Base-by-base conservation (phyloP, 805 yeast genomes). In the Wickerhamiella parazyma region DNA sequence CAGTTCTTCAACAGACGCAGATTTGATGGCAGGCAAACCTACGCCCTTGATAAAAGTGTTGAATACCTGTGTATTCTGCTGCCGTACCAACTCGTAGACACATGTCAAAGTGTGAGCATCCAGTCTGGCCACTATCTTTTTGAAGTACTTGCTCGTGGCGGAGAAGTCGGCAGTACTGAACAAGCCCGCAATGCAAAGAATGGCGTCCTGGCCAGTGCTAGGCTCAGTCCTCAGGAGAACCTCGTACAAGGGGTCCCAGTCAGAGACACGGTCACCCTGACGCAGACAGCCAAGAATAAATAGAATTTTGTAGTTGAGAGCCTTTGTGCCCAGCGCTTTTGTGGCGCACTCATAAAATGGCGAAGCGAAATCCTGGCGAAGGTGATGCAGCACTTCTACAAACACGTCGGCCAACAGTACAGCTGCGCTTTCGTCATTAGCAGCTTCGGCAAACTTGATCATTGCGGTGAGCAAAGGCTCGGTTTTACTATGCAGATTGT, bases 401-500 rank as follows among this genome's bases (percentile, higher is more conserved):
- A 61, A 31, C 4, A 57, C 51, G 16, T 50, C 51, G 16, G 45
- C 40, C 17, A 45, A 49, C 28, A 54, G 36, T 3, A 29, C 20
- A n/a, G 11, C 10, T 12, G 31, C n/a, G 16, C 14, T 12, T 2
- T 9, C 11, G 28, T 12, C 24, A 6, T 17, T 6, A 2, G 36
- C 6, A 2, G 36, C 6, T 14, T 11, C 26, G 42, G 45, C 29
- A 3, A 49, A 38, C n/a, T 47, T 41, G 12, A 53, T 41, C 17
- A 57, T 14, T 17, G 37, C 39, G 8, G 46, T 33, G 9, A 82
- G 55, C 5, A 84, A 73, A 0, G 61, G 43, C 1, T 66, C 57
- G 0, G 86, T 66, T 55, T 76, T 83, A 1, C 95, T 80, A 58
- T 89, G 94, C 47, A 87, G 66, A 0, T 80, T 69, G 4, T 74